Percentiles rank a stretch among this genome's conserved stretches.
Evolutionary conservation across 176 grass and related monocot genomes (phyloP).

Genomic region (Oryza punctata): DNA sequence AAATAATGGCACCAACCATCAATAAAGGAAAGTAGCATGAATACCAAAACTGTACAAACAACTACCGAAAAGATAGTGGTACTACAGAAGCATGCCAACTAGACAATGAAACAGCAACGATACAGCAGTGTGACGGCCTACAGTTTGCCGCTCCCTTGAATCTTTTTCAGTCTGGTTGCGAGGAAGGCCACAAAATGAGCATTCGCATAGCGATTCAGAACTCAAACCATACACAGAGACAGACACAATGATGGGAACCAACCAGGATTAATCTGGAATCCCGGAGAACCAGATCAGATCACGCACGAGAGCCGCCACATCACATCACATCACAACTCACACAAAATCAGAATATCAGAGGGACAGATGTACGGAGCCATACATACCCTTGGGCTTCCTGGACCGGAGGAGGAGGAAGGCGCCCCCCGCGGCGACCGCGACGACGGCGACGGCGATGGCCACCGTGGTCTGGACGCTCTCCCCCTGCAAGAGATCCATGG

Average conservation of each 20-base stretch:
- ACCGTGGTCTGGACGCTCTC: constrained; percentile 45
- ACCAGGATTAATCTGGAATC: background rate
- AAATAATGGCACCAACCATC: background rate
- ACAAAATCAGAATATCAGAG: background rate
- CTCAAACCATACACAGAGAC: too few species aligned
- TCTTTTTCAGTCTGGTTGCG: too few species aligned
- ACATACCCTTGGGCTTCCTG: constrained; percentile 73
- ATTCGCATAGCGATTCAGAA: background rate
- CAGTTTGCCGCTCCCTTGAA: background rate
- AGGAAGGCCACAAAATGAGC: background rate
- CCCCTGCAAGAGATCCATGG: constrained; percentile 61
- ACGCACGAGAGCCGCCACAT: background rate
- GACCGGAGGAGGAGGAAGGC: constrained; percentile 67
- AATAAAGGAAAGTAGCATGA: background rate
- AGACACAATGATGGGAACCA: background rate
- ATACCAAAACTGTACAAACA: background rate
- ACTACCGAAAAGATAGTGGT: background rate
- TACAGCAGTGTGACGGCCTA: background rate
- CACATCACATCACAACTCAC: background rate
- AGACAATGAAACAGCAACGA: background rate
- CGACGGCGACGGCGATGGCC: constrained; percentile 68
- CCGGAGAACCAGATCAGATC: constrained; percentile 48
- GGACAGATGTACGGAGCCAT: background rate
- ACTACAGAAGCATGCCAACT: background rate
- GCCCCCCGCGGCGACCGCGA: constrained; percentile 59